Evolutionary conservation across 805 yeast genomes (phyloP), one percentile per base, ranked within the genome.

Genomic region (Zygoascus biomembranicola): DNA sequence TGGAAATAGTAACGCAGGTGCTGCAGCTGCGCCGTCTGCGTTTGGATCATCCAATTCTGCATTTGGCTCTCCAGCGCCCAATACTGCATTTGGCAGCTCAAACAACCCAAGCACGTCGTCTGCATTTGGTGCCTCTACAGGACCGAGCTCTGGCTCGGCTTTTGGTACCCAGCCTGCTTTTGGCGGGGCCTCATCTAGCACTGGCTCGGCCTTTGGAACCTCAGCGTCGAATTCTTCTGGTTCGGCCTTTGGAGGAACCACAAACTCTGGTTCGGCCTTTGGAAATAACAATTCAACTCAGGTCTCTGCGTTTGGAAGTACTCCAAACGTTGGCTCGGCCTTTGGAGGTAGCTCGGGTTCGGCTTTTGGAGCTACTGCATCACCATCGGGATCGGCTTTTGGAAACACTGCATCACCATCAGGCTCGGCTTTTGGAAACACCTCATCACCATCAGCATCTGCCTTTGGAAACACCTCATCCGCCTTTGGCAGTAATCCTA

Each of bases 401-500:
- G 43, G 44, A 9, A 31, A 46, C 9, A 8, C 55, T 8, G 18
- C n/a, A n/a, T n/a, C n/a, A n/a, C n/a, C n/a, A n/a, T n/a, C n/a
- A n/a, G n/a, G n/a, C n/a, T 13, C 53, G 3, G 47, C 57, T 8
- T 43, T 45, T 37, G 43, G 44, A 9, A 31, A 46, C 9, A 8
- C 55, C 5, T 18, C n/a, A n/a, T n/a, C n/a, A n/a, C n/a, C n/a
- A n/a, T 23, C 28, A 6, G 28, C 55, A 3, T 50, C 63, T 35
- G 56, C 65, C 6, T 66, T 66, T 53, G 70, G 67, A 18, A 39
- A 39, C 35, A 20, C 6, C 18, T 3, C 26, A 35, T 19, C 32
- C 11, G 35, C 51, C 16, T 35, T 48, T 39, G 44, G 51, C 49
- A 18, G 32, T 5, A 46, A 18, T 59, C 55, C 18, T n/a, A n/a